These are phyloP conservation scores for Mariannaea sp. DNA, from an alignment of 2,329 filamentous ascomycete species.

Conservation along the genomic window DNA sequence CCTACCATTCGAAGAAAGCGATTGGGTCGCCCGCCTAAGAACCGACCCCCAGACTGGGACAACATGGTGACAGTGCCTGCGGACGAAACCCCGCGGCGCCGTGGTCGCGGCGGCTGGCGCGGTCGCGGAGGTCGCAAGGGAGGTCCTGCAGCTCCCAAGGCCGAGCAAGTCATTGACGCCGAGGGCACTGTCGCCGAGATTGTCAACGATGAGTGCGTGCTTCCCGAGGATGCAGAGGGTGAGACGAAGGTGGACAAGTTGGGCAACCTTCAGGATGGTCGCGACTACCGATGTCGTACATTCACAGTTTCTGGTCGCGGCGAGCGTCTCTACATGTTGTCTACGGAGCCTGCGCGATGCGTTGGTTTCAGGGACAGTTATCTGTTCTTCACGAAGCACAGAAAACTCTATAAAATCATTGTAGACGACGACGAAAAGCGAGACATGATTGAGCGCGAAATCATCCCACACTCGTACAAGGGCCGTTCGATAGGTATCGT, in stretches of 20 bases:
- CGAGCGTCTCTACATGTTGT: constrained; percentile 93
- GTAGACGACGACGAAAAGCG: constrained; percentile 97
- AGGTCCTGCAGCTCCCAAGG: constrained; percentile 74
- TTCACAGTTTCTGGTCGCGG: constrained; percentile 88
- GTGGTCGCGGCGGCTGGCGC: constrained; percentile 73
- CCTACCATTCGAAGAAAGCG: constrained; percentile 74
- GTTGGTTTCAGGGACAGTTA: constrained; percentile 98
- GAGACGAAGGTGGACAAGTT: constrained; percentile 92
- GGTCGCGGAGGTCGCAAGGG: constrained; percentile 69
- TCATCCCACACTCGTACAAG: constrained; percentile 98
- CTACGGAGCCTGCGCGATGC: constrained; percentile 94
- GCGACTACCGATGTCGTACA: constrained; percentile 93
- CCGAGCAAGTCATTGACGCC: constrained; percentile 86
- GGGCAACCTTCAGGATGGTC: constrained; percentile 78
- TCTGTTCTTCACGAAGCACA: constrained; percentile 98
- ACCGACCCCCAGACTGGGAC: constrained; percentile 80
- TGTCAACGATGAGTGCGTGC: constrained; percentile 85
- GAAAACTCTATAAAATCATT: constrained; percentile 95
- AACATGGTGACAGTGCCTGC: constrained; percentile 61
- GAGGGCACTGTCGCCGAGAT: constrained; percentile 93
- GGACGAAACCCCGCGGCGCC: constrained; percentile 63
- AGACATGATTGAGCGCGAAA: constrained; percentile 91
- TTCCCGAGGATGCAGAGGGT: constrained; percentile 86
- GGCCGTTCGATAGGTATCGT: constrained; percentile 96
- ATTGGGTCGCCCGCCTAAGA: constrained; percentile 85